Conservation (phyloP, 1,284 basidiomycete genomes). For the Malassezia equina region DNA sequence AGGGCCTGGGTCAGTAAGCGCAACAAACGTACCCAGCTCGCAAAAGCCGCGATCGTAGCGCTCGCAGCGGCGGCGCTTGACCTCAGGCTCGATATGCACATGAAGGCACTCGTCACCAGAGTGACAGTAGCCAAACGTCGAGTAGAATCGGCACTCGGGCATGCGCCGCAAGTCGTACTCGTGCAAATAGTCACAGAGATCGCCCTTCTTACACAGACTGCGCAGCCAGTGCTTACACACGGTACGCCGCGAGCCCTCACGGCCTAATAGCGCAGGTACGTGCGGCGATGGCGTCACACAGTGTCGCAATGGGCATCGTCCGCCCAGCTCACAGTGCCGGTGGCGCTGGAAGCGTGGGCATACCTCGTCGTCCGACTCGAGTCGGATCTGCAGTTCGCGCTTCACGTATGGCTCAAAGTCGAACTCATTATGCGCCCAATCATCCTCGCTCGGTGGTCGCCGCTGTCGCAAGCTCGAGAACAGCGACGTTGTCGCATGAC, state of each 20-base stretch:
- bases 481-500: constrained; percentile 10
- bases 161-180: constrained; percentile 96
- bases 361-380: constrained; percentile 64
- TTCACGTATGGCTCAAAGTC: constrained; percentile 74
- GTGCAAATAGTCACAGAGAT: constrained; percentile 95
- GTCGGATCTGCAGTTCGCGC: constrained; percentile 69
- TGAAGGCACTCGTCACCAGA: constrained; percentile 97
- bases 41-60: constrained; percentile 95
- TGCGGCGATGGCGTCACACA: constrained; percentile 23
- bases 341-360: constrained; percentile 26
- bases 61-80: constrained; percentile 70
- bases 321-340: constrained; percentile 22
- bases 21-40: constrained; percentile 28
- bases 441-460: constrained; percentile 9
- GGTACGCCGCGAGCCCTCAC: constrained; percentile 53
- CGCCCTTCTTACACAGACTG: constrained; percentile 95
- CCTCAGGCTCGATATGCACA: constrained; percentile 86
- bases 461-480: constrained; percentile 17
- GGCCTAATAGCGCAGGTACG: constrained; percentile 16
- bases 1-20: constrained; percentile 55
- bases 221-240: constrained; percentile 99
- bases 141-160: constrained; percentile 99
- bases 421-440: constrained; percentile 64
- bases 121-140: constrained; percentile 94
- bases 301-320: constrained; percentile 28